Evolutionary conservation across 1,284 basidiomycete species (phyloP), one percentile per base, ranked within the genome.

Genomic region (Leccinum solheimii): DNA sequence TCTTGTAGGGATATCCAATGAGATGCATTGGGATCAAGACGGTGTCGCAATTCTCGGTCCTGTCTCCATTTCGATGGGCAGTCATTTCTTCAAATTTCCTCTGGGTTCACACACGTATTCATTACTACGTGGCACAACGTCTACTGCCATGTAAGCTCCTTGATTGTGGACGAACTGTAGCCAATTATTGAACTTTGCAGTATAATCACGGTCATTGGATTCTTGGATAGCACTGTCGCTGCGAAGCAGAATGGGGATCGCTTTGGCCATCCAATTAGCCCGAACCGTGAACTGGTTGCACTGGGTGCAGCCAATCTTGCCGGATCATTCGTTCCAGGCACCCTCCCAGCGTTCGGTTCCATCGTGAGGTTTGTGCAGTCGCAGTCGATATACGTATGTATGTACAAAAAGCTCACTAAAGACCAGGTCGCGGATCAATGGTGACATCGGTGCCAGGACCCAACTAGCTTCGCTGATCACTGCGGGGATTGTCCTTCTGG

Each of bases 261-360:
- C 26, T 97, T 90, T 70, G 91, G 92, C 2, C 90, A 98, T 73
- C 85, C 90, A 0, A 92, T 98, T 68, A 92, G 90, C 66, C 94
- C 95, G 0, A 97, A 97, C 72, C 87, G 95, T 43, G 95, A 98
- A 73, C 80, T 95, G 2, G 93, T 95, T 48, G 93, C 93, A 0
- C 78, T 95, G n/a, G 89, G 93, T 54, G 86, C 90, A 13, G 86
- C 87, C 5, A 98, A 98, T 73, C 78, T 97, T 26, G 82, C 79
- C 2, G 87, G 82, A 1, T 90, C 92, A 1, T 90, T 95, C 68
- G 78, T 97, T 59, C 91, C 92, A 4, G 95, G 95, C 1, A 90
- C 91, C 0, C 79, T 97, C 3, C 94, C 95, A 1, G 92, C 93
- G 0, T 96, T 88, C 72, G 95, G 95, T 1, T 92, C 91, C 2